These are phyloP conservation scores for Hymenochaete sp. DNA, from an alignment of 1,284 basidiomycete species.

Conservation along the genomic window DNA sequence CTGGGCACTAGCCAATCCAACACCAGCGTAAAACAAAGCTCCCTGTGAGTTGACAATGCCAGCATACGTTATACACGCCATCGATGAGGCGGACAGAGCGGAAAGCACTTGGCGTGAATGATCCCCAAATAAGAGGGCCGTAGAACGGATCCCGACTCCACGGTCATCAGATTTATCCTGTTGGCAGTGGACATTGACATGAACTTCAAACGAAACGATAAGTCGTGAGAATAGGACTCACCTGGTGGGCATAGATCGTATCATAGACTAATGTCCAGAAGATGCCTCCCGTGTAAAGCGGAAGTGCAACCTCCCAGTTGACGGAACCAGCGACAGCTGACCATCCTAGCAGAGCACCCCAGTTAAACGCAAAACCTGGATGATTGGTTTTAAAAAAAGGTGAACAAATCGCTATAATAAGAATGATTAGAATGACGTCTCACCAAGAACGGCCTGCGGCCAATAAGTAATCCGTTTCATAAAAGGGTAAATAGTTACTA, in stretches of 20 bases:
- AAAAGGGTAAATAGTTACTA: conserved; percentile 88
- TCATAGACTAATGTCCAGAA: conserved; percentile 97
- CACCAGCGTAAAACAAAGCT: conserved; percentile 73
- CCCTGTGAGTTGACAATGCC: conserved; percentile 74
- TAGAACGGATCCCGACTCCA: conserved; percentile 84
- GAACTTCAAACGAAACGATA: not conserved
- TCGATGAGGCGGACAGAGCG: conserved; percentile 64
- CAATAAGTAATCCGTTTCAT: conserved; percentile 98
- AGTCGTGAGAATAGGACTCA: conserved; percentile 26
- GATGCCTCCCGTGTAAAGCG: conserved; percentile 85
- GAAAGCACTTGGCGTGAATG: conserved; percentile 72
- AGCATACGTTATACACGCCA: conserved; percentile 71
- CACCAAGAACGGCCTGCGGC: conserved; percentile 92
- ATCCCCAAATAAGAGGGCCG: conserved; percentile 83
- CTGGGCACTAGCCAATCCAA: conserved; percentile 68
- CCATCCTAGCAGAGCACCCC: conserved; percentile 96
- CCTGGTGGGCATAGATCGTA: conserved; percentile 97
- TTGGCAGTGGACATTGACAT: not conserved
- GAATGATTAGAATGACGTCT: conserved; percentile 20
- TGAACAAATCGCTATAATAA: not conserved
- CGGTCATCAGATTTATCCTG: conserved; percentile 94
- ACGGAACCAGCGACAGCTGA: conserved; percentile 82
- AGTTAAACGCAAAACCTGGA: conserved; percentile 94
- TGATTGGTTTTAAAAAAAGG: not conserved
- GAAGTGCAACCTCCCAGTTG: conserved; percentile 78